A percentile compares a stretch with the other conserved stretches of the same genome.
These are phyloP conservation scores for Malus domestica DNA, from an alignment of 306 rosid genomes.

Conservation along the genomic window ASM211411v1 NC_041795.1:36497501-36498000, in stretches of 20 bases:
- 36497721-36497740: constrained; percentile 34
- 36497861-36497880: constrained; percentile 5
- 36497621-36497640: constrained; percentile 85
- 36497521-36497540: not conserved
- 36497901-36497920: constrained; percentile 89
- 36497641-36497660: constrained; percentile 72
- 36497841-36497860: not conserved
- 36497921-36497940: constrained; percentile 70
- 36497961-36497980: constrained; percentile 92
- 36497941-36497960: constrained; percentile 82
- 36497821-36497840: not conserved
- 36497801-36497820: not conserved
- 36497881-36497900: constrained; percentile 47
- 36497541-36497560: constrained; percentile 6
- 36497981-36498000: constrained; percentile 61
- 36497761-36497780: not conserved
- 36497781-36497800: not conserved
- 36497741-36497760: not conserved
- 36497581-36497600: constrained; percentile 90
- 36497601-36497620: constrained; percentile 82
- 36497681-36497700: constrained; percentile 65
- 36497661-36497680: constrained; percentile 73
- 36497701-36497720: constrained; percentile 92
- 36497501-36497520: not conserved
- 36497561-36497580: constrained; percentile 27